phyloP scores from a whole-genome alignment of 768 basidiomycete species.

The Chalciporus piperatus region DNA sequence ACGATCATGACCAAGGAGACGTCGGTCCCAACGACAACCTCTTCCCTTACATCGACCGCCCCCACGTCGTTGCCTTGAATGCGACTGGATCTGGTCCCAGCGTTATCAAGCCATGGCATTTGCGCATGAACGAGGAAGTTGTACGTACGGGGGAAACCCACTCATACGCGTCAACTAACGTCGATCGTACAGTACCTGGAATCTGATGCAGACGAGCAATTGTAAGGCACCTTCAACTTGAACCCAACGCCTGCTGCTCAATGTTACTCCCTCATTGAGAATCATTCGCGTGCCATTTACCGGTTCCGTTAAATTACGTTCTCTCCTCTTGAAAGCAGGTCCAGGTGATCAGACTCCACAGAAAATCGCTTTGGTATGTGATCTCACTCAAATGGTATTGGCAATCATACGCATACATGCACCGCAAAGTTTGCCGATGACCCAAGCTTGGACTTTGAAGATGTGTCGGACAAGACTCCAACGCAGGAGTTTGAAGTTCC shows the following conservation, averaged over 20 bases:
- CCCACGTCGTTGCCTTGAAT: slow-evolving; percentile 81
- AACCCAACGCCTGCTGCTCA: slow-evolving; percentile 3
- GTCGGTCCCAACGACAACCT: slow-evolving; percentile 66
- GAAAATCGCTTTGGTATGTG: slow-evolving; percentile 65
- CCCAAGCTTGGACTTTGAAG: slow-evolving; percentile 78
- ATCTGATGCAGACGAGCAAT: slow-evolving; percentile 88
- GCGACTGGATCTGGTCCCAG: slow-evolving; percentile 47
- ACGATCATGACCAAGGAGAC: slow-evolving; percentile 38
- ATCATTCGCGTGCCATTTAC: slow-evolving; percentile 87
- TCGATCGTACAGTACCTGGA: slow-evolving; percentile 59
- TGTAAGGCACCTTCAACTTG: slow-evolving; percentile 46
- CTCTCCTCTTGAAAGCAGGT: slow-evolving; percentile 81
- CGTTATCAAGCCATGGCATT: slow-evolving; percentile 86
- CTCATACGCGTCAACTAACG: slow-evolving; percentile 3
- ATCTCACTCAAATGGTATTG: not conserved
- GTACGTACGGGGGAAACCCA: slow-evolving; percentile 40
- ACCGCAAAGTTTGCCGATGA: slow-evolving; percentile 68
- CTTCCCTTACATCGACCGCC: slow-evolving; percentile 70
- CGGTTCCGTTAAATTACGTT: slow-evolving; percentile 78
- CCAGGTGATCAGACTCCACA: slow-evolving; percentile 75
- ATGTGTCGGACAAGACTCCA: slow-evolving; percentile 57
- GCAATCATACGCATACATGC: not conserved
- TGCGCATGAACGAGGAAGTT: slow-evolving; percentile 64
- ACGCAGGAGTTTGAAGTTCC: slow-evolving; percentile 73
- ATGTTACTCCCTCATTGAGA: slow-evolving; percentile 36